Evolutionary conservation across 306 rosid species (phyloP).

Genomic region (apple (Malus domestica)): DNA sequence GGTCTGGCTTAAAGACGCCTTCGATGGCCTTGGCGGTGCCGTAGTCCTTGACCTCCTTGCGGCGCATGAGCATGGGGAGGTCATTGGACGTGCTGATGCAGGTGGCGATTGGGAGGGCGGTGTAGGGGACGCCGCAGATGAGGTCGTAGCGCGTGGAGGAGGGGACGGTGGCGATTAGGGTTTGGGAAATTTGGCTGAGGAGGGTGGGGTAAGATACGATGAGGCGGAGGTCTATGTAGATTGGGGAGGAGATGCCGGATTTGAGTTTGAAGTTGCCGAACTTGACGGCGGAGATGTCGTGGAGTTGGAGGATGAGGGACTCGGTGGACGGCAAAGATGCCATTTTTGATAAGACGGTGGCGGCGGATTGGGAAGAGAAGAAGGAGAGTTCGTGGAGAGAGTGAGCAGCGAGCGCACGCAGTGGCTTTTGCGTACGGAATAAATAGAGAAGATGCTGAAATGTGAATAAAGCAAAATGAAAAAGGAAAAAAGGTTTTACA

Average conservation of each 20-base stretch:
- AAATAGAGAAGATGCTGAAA: background rate
- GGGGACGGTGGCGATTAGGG: constrained; percentile 57
- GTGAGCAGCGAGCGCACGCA: too few relatives aligned
- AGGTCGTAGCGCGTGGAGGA: constrained; percentile 47
- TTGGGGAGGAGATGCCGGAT: constrained; percentile 84
- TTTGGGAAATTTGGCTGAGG: constrained; percentile 67
- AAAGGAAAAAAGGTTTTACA: too few relatives aligned
- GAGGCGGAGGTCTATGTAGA: constrained; percentile 87
- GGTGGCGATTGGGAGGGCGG: constrained; percentile 89
- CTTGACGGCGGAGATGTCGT: constrained; percentile 85
- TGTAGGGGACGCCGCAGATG: constrained; percentile 86
- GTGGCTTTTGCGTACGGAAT: background rate
- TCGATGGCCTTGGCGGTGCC: constrained; percentile 85
- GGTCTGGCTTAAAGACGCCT: constrained; percentile 46
- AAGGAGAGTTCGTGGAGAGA: background rate
- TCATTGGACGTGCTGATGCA: constrained; percentile 42
- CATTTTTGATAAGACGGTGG: background rate
- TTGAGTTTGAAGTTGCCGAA: constrained; percentile 89
- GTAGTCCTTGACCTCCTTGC: constrained; percentile 87
- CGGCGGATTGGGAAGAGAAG: background rate
- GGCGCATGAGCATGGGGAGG: constrained; percentile 88
- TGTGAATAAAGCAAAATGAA: too few relatives aligned
- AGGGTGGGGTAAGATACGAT: constrained; percentile 78
- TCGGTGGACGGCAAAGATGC: constrained; percentile 43
- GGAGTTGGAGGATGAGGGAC: constrained; percentile 65